phyloP scores from a whole-genome alignment of 371 early-diverging fungal genomes.

The Dinochytrium kinnereticum region DNA sequence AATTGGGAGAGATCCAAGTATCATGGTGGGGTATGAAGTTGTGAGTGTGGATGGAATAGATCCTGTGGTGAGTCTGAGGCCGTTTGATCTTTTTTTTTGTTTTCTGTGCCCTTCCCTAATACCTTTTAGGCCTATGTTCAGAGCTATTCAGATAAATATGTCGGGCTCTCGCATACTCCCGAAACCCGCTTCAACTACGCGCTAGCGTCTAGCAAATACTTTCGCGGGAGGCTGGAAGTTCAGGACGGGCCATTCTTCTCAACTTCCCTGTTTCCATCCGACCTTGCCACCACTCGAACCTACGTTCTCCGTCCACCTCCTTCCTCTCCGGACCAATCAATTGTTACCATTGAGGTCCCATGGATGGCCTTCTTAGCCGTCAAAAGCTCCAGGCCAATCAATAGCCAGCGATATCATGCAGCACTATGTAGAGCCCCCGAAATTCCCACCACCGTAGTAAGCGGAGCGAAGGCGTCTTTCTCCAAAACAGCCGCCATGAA shows the following conservation, averaged over 20 bases:
- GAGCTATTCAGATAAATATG: background rate
- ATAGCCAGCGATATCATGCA: background rate
- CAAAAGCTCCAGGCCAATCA: conserved; percentile 1
- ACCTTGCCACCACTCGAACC: background rate
- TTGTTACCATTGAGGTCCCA: background rate
- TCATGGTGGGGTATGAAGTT: background rate
- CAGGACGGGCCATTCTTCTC: background rate
- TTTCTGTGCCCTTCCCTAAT: background rate
- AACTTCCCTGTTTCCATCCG: background rate
- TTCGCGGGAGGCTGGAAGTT: background rate
- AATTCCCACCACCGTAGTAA: background rate
- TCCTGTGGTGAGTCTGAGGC: background rate
- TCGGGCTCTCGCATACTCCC: background rate
- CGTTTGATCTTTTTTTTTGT: background rate
- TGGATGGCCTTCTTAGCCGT: conserved; percentile 11
- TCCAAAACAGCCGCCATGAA: background rate
- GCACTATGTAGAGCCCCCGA: background rate
- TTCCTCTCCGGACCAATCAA: background rate
- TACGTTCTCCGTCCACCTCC: background rate
- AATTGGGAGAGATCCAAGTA: background rate
- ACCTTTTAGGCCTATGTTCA: background rate
- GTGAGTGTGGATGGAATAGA: conserved; percentile 8
- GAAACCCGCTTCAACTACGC: conserved; percentile 7
- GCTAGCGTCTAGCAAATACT: background rate
- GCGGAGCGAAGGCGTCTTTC: background rate